Conservation (phyloP, 192 early-diverging fungal genomes). For the Coemansia sp. region DNA sequence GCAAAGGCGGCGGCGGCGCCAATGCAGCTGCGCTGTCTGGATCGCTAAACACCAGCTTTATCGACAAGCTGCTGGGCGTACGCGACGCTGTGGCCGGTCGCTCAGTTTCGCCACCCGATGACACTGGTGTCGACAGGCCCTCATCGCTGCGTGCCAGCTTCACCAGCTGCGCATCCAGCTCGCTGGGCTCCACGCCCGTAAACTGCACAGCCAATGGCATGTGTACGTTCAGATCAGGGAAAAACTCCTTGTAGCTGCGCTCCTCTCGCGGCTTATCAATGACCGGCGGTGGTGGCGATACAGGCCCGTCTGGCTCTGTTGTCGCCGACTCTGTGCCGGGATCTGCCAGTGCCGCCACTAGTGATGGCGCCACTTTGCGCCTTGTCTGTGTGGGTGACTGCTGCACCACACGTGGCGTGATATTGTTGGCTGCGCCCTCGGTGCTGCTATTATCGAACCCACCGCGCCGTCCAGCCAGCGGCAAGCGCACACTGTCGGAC, state of each 20-base stretch:
- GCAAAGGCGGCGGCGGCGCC: conserved; percentile 15
- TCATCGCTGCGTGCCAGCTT: neutral
- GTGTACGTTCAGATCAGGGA: conserved; percentile 70
- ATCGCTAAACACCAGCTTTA: conserved; percentile 35
- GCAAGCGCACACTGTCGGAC: neutral
- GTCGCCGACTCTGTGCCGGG: conserved; percentile 8
- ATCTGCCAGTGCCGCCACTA: conserved; percentile 7
- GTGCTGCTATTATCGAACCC: neutral
- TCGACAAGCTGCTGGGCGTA: conserved; percentile 38
- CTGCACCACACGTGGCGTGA: neutral
- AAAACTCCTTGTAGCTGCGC: conserved; percentile 74
- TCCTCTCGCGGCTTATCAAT: conserved; percentile 81
- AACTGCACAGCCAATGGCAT: conserved; percentile 18
- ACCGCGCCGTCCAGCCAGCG: neutral
- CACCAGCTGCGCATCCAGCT: conserved; percentile 1
- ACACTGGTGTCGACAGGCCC: conserved; percentile 4
- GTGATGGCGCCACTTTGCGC: conserved; percentile 22
- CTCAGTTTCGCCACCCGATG: conserved; percentile 5
- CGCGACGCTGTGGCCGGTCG: conserved; percentile 7
- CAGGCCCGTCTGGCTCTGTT: conserved; percentile 10
- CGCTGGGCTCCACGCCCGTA: neutral
- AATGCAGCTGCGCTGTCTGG: conserved; percentile 11
- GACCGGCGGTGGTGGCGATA: conserved; percentile 22
- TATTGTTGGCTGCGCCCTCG: neutral
- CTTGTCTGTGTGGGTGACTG: neutral